Base-by-base conservation (phyloP, 192 early-diverging fungal species). In the Mortierella alpina region DNA sequence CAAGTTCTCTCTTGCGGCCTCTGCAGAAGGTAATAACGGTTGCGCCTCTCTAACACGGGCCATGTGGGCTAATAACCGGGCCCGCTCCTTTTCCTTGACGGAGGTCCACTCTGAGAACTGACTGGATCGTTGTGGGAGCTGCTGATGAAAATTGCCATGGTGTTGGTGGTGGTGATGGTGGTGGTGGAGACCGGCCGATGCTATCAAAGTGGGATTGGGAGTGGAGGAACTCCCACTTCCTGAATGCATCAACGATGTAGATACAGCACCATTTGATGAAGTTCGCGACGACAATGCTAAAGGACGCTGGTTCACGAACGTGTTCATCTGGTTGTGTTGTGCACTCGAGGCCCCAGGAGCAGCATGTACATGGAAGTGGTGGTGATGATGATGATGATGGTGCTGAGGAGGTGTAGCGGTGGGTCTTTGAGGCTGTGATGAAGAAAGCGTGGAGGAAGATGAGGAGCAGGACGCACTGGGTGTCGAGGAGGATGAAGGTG, bases 11-110 rank as follows among this genome's bases (percentile, higher is more conserved):
- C 62, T 70, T 7, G 75, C 75, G 20, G 44, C 68, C 23, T 71
- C 63, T 6, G 68, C 62, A 17, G 75, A 61, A 7, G 68, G 63
- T 3, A 66, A 0, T 11, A 64, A 53, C 1, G 63, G 47, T 10
- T 61, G 68, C 20, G 53, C 40, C 7, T 53, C 63, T 10, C 68
- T 54, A 5, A 46, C 68, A 17, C 76, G 62, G 10, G 76, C 76
- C 63, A 79, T 51, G 22, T 79, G 71, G 44, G 76, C 59, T 0
- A 79, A 45, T 2, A 79, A 52, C n/a, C 76, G 62, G 2, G 76
- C 76, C 11, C 76, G 63, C 23, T 79, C 76, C 10, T 47, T 56
- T 41, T 79, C 69, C 40, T 79, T 79, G 69, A 79, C 76, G 17
- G 40, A 67, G 0, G 64, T 72, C 76, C 76, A 79, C 20, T 79